These are phyloP conservation scores for Mycena floridula DNA, from an alignment of 768 basidiomycete species.

Conservation along the genomic window DNA sequence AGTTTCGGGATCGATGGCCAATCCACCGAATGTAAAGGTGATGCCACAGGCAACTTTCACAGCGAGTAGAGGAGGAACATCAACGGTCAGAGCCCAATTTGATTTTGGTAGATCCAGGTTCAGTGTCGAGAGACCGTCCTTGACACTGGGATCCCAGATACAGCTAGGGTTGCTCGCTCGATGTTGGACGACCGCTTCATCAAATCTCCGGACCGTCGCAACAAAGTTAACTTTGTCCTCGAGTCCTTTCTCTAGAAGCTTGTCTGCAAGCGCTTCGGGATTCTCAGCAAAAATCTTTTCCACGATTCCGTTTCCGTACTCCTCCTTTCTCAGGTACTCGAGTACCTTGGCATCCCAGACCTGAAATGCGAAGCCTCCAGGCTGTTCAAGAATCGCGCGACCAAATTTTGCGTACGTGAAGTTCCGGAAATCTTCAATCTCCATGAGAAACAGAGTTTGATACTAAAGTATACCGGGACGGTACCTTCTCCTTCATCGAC, in stretches of 20 bases:
- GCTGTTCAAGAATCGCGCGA: slow-evolving; percentile 50
- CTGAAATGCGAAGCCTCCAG: slow-evolving; percentile 57
- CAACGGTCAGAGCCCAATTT: slow-evolving; percentile 61
- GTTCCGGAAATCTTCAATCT: slow-evolving; percentile 49
- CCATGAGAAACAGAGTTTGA: neutral
- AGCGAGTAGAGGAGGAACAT: slow-evolving; percentile 50
- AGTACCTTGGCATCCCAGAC: slow-evolving; percentile 49
- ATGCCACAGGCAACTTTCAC: slow-evolving; percentile 66
- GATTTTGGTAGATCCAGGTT: slow-evolving; percentile 47
- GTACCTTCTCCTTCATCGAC: slow-evolving; percentile 59
- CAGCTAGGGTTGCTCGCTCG: slow-evolving; percentile 23
- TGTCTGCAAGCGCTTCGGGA: slow-evolving; percentile 44
- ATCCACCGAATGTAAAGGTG: slow-evolving; percentile 69
- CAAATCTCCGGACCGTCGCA: slow-evolving; percentile 43
- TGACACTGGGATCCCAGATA: slow-evolving; percentile 57
- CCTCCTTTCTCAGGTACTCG: slow-evolving; percentile 47
- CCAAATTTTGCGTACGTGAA: slow-evolving; percentile 72
- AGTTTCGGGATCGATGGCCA: slow-evolving; percentile 51
- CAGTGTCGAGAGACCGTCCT: slow-evolving; percentile 52
- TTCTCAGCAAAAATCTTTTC: slow-evolving; percentile 43
- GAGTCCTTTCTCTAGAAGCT: slow-evolving; percentile 40
- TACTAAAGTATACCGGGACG: no score
- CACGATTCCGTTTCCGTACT: slow-evolving; percentile 60
- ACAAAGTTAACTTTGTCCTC: slow-evolving; percentile 34
- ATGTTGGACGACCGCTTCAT: slow-evolving; percentile 37